Evolutionary conservation across 2,329 filamentous ascomycete genomes (phyloP).

Genomic region (Ascochyta rabiei): DNA sequence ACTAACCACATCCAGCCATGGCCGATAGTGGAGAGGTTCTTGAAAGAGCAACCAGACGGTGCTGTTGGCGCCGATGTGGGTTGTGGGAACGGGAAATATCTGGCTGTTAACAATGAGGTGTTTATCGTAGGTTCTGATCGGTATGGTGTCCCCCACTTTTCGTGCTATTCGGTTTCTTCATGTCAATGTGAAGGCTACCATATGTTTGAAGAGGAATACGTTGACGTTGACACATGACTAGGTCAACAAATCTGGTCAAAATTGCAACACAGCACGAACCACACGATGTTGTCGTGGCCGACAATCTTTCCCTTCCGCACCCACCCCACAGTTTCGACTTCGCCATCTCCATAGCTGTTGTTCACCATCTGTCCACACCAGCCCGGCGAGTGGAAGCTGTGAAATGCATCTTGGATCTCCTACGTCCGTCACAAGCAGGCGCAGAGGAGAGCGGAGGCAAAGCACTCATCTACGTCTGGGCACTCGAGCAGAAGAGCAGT

Average conservation of each 20-base stretch:
- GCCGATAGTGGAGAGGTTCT: constrained; percentile 86
- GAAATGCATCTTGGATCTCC: constrained; percentile 69
- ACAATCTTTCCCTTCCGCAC: constrained; percentile 84
- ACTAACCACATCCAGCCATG: constrained; percentile 67
- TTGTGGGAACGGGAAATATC: constrained; percentile 96
- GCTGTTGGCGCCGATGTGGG: constrained; percentile 88
- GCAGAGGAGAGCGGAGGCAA: constrained; percentile 56
- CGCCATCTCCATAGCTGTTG: constrained; percentile 89
- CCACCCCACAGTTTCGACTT: constrained; percentile 74
- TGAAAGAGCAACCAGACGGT: constrained; percentile 68
- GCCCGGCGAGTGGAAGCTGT: constrained; percentile 76
- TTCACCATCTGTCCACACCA: constrained; percentile 88
- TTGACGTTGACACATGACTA: constrained; percentile 31
- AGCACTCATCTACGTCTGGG: constrained; percentile 91
- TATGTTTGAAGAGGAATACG: too few relatives aligned
- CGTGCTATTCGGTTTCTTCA: too few relatives aligned
- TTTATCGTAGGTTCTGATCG: constrained; percentile 87
- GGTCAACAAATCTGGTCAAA: constrained; percentile 63
- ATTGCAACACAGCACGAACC: constrained; percentile 62
- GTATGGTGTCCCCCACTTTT: constrained; percentile 55
- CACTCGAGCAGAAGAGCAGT: constrained; percentile 86
- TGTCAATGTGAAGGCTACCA: too few relatives aligned
- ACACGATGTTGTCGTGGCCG: constrained; percentile 77
- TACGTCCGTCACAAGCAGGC: constrained; percentile 49
- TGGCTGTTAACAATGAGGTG: constrained; percentile 76